Base-by-base conservation (phyloP, 2,329 filamentous ascomycete species). In the Diaporthe sp. region DNA sequence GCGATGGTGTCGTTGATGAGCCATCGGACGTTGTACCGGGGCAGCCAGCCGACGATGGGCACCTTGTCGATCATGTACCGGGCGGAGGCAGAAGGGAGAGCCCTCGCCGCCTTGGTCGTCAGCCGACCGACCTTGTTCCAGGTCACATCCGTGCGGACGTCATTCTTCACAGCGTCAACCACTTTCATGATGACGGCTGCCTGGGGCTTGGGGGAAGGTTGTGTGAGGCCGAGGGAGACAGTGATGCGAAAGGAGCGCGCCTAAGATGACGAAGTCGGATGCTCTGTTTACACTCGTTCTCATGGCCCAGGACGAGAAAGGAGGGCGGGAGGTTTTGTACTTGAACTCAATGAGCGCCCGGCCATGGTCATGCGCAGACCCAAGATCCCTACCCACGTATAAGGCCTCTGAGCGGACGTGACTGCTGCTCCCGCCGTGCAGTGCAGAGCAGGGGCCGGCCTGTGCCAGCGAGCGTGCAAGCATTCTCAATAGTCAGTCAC, bases 21-120 rank as follows among this genome's bases (percentile, higher is more conserved):
- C 91, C 91, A 94, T 86, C 87, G 84, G 7, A 86, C 87, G 25
- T 90, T 87, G 81, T 93, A 93, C 61, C 85, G 86, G 15, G 92
- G 91, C 1, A 93, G 85, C 92, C 92, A 93, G 68, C 90, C 87
- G 12, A 91, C 82, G 57, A 93, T 89, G 1, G 91, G 92, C 4
- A 92, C 84, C 80, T 93, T 93, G 76, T 91, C 90, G 47, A 88
- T 76, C 9, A 90, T 82, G 79, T 93, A 93, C 68, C 90, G 86
- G 7, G 82, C 85, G 2, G 90, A 84, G 12, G 87, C 88, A 3
- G 87, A 86, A 0, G 91, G 91, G 0, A 92, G 77, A n/a, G 82
- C 82, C 44, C 76, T 77, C 12, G 81, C 81, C n/a, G 82, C 80
- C 8, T 77, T 76, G 44, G 74, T 77, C 58, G 82, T 78, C 25